Evolutionary conservation across 1,284 basidiomycete genomes (phyloP).

Genomic region (Sporisorium graminicola): DNA sequence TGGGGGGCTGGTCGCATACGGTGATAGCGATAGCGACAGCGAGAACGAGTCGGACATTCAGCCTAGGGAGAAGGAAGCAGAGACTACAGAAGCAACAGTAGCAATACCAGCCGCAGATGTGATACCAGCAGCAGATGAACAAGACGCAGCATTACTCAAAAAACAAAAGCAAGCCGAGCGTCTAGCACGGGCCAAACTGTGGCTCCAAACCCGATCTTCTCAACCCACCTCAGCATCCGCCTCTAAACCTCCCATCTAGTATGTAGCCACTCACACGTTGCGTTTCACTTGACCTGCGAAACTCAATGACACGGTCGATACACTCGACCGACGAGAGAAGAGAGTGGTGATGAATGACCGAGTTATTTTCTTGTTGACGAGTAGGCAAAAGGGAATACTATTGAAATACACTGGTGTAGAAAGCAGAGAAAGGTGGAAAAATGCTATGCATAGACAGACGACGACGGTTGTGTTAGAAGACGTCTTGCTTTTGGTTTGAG

Average conservation of each 20-base stretch:
- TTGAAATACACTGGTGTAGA: slow-evolving; percentile 42
- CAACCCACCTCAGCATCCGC: not conserved
- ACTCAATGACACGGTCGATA: too few relatives aligned
- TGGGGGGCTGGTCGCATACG: slow-evolving; percentile 18
- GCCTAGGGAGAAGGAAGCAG: not conserved
- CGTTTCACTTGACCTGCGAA: not conserved
- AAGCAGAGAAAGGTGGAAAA: not conserved
- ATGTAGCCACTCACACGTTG: not conserved
- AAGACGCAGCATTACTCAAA: not conserved
- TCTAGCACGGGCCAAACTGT: slow-evolving; percentile 30
- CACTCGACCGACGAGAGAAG: not conserved
- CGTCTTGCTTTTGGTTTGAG: slow-evolving; percentile 10
- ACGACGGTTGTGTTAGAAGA: not conserved
- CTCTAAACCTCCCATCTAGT: not conserved
- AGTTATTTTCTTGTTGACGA: not conserved
- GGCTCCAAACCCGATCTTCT: slow-evolving; percentile 19
- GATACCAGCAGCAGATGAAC: not conserved
- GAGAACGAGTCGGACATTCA: not conserved
- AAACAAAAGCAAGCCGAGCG: slow-evolving; percentile 28
- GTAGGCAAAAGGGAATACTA: slow-evolving; percentile 36
- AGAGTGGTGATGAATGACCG: slow-evolving; percentile 17
- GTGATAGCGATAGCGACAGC: slow-evolving; percentile 25
- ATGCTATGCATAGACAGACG: slow-evolving; percentile 7
- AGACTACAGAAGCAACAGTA: not conserved
- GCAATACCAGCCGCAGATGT: not conserved